Evolutionary conservation across 345 rosid genomes (phyloP).

Genomic region (Sapria himalayana): DNA sequence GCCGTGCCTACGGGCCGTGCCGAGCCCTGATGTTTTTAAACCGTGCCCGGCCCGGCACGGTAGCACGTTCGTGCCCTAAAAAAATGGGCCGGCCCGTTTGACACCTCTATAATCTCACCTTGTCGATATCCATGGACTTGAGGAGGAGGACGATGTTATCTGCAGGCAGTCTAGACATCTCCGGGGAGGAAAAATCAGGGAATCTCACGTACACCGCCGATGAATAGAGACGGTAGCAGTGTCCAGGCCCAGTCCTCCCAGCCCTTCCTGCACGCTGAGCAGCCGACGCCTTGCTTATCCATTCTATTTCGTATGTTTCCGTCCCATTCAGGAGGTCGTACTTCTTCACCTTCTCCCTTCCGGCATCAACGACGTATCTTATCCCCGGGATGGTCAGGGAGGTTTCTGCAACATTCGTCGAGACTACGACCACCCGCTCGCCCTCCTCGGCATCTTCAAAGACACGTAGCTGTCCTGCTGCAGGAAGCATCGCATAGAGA

Average conservation of each 20-base stretch:
- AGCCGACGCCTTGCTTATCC: constrained; percentile 92
- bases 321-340: constrained; percentile 54
- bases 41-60: no score
- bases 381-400: constrained; percentile 86
- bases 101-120: constrained; percentile 42
- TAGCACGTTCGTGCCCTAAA: no score
- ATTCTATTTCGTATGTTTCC: constrained; percentile 52
- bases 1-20: no score
- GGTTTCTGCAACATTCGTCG: constrained; percentile 96
- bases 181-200: constrained; percentile 59
- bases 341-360: constrained; percentile 68
- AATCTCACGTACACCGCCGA: constrained; percentile 56
- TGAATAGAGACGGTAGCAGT: constrained; percentile 79
- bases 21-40: no score
- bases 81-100: no score
- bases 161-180: constrained; percentile 63
- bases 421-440: constrained; percentile 64
- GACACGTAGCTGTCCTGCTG: constrained; percentile 62
- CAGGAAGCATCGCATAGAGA: constrained; percentile 81
- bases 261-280: constrained; percentile 94
- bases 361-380: constrained; percentile 90
- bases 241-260: constrained; percentile 93
- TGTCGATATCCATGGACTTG: constrained; percentile 69
- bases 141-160: constrained; percentile 68
- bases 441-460: constrained; percentile 65